A percentile compares a stretch with the other conserved stretches of the same genome.
Conservation (phyloP, 108 stramenopile genomes). For the Conticribra guillardii region DNA sequence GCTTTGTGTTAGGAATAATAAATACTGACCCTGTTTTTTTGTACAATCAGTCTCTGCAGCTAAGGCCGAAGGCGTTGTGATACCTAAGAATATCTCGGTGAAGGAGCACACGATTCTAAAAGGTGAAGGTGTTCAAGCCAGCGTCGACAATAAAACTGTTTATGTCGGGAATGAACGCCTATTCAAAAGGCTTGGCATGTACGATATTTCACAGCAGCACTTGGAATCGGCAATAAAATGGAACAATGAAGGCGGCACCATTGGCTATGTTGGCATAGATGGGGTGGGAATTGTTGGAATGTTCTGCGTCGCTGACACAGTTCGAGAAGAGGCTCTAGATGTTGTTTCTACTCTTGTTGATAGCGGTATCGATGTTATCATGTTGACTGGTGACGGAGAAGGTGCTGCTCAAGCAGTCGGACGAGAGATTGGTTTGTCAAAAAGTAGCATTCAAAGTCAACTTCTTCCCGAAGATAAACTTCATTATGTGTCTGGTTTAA, state of each 20-base stretch:
- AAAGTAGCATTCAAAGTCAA: slow-evolving; percentile 57
- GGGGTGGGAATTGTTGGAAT: slow-evolving; percentile 77
- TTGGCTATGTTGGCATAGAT: slow-evolving; percentile 84
- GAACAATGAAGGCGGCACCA: slow-evolving; percentile 72
- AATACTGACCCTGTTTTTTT: too few species aligned
- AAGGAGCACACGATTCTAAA: slow-evolving; percentile 75
- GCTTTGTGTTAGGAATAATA: too few species aligned
- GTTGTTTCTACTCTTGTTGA: slow-evolving; percentile 58
- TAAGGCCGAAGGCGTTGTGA: slow-evolving; percentile 63
- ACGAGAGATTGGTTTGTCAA: slow-evolving; percentile 68
- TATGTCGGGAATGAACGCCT: slow-evolving; percentile 84
- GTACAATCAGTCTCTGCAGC: slow-evolving; percentile 82
- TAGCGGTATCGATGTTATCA: slow-evolving; percentile 79
- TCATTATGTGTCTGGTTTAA: slow-evolving; percentile 63
- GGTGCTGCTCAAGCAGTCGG: slow-evolving; percentile 92
- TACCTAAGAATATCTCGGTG: slow-evolving; percentile 40
- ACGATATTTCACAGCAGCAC: slow-evolving; percentile 39
- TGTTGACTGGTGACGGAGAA: slow-evolving; percentile 98
- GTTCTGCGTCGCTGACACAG: slow-evolving; percentile 76
- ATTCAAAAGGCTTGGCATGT: slow-evolving; percentile 71
- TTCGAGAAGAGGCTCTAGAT: slow-evolving; percentile 71
- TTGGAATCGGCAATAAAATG: slow-evolving; percentile 48
- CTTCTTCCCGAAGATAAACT: slow-evolving; percentile 88
- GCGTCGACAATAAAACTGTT: slow-evolving; percentile 54
- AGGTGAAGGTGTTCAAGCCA: slow-evolving; percentile 84